Evolutionary conservation across 2,329 filamentous ascomycete genomes (phyloP).

Genomic region (Lachnellula occidentalis): DNA sequence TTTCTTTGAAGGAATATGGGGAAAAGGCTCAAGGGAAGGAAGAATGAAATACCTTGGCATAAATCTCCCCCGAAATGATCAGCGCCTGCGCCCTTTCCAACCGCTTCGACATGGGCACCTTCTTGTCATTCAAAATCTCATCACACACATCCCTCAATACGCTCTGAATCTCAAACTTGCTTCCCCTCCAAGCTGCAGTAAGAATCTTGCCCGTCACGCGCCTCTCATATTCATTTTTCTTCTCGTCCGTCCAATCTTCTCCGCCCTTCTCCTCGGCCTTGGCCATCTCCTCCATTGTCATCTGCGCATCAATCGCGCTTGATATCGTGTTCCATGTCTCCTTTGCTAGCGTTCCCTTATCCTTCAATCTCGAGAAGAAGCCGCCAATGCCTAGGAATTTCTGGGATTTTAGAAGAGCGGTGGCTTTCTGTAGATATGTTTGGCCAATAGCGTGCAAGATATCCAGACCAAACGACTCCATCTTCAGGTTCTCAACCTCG

Average conservation of each 20-base stretch:
- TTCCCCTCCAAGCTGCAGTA: slow-evolving; percentile 91
- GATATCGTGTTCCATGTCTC: slow-evolving; percentile 98
- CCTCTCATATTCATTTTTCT: slow-evolving; percentile 90
- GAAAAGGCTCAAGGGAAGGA: neutral
- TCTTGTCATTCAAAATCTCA: slow-evolving; percentile 71
- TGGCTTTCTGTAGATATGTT: slow-evolving; percentile 84
- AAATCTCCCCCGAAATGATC: slow-evolving; percentile 83
- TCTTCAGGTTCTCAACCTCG: slow-evolving; percentile 97
- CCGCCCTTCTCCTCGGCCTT: slow-evolving; percentile 91
- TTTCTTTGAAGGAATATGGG: neutral
- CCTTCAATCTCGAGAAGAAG: slow-evolving; percentile 89
- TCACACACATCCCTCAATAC: slow-evolving; percentile 95
- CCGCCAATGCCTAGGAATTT: slow-evolving; percentile 95
- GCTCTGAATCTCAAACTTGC: slow-evolving; percentile 96
- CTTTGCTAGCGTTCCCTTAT: slow-evolving; percentile 95
- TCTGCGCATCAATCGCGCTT: slow-evolving; percentile 92
- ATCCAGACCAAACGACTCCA: slow-evolving; percentile 96
- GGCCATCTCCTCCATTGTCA: slow-evolving; percentile 99
- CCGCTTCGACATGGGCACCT: slow-evolving; percentile 75
- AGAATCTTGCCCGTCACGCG: slow-evolving; percentile 96
- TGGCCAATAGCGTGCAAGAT: slow-evolving; percentile 92
- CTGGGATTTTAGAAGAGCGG: slow-evolving; percentile 84
- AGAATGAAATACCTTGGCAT: slow-evolving; percentile 62
- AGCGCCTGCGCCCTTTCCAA: slow-evolving; percentile 87
- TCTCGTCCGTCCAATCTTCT: slow-evolving; percentile 98